Conservation (phyloP, 139 green algal genomes). For the Tetradesmus obliquus region DNA sequence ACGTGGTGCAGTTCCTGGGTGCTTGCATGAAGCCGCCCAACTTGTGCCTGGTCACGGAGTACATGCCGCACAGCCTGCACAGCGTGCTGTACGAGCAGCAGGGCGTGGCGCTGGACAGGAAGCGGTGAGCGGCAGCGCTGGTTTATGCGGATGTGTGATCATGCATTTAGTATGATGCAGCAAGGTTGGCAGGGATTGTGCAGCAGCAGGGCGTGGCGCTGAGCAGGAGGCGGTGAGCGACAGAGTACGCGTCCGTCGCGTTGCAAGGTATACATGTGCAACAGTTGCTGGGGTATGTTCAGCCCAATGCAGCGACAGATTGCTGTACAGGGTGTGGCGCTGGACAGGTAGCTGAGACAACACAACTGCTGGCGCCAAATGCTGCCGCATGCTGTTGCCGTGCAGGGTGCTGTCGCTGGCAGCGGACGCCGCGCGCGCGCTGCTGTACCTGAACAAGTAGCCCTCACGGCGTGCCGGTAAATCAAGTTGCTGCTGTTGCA, state of each 20-base stretch:
- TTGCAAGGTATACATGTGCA: neutral
- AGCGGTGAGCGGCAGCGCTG: slow-evolving; percentile 37
- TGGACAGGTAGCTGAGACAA: no score
- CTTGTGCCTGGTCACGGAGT: slow-evolving; percentile 76
- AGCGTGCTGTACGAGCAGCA: slow-evolving; percentile 62
- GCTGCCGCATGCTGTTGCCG: neutral
- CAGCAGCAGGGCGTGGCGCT: no score
- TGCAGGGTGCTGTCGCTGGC: slow-evolving; percentile 7
- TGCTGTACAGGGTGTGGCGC: no score
- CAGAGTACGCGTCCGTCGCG: no score
- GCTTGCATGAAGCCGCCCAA: slow-evolving; percentile 60
- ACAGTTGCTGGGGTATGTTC: neutral
- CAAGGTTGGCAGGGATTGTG: no score
- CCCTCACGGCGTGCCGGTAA: no score
- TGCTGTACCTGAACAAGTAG: slow-evolving; percentile 78
- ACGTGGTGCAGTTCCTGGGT: slow-evolving; percentile 77
- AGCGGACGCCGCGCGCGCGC: slow-evolving; percentile 41
- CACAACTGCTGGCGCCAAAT: no score
- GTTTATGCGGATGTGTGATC: neutral
- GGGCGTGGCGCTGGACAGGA: slow-evolving; percentile 65
- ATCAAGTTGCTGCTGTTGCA: no score
- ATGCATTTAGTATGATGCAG: no score
- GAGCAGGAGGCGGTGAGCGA: no score
- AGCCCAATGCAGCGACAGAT: no score
- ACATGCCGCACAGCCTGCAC: slow-evolving; percentile 71